Evolutionary conservation across 495 filamentous ascomycete genomes (phyloP).

Genomic region (Cenococcum geophilum): DNA sequence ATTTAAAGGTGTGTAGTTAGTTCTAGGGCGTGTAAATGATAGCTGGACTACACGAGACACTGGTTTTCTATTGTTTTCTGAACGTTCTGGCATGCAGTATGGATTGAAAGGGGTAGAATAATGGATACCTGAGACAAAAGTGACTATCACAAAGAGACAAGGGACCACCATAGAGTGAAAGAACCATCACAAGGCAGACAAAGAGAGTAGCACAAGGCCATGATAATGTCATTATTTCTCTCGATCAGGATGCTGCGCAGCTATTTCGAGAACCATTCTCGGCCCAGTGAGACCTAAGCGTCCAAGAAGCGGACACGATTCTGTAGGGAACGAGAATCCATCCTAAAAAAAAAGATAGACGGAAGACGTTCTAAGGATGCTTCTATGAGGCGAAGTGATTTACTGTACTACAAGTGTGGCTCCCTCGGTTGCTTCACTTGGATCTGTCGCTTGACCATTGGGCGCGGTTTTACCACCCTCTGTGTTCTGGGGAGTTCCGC

Average conservation of each 20-base stretch:
- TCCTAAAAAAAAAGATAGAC: background rate
- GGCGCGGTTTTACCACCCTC: constrained; percentile 7
- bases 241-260: background rate
- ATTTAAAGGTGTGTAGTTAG: too few relatives aligned
- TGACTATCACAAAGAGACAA: background rate
- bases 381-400: background rate
- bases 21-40: too few relatives aligned
- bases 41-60: too few relatives aligned
- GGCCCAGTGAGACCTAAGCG: background rate
- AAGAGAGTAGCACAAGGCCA: background rate
- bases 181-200: background rate
- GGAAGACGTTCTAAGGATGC: background rate
- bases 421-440: background rate
- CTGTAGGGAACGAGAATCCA: background rate
- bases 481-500: constrained; percentile 15
- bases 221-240: background rate
- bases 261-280: background rate
- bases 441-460: background rate
- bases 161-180: background rate
- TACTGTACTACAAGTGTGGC: background rate
- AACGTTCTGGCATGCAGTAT: too few relatives aligned
- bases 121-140: too few relatives aligned
- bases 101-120: too few relatives aligned
- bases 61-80: too few relatives aligned
- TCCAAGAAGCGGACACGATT: background rate